A percentile compares a stretch with the other conserved stretches of the same genome.
Conservation (phyloP, 352 stramenopile species). For the Chrysophaeum taylorii region DNA sequence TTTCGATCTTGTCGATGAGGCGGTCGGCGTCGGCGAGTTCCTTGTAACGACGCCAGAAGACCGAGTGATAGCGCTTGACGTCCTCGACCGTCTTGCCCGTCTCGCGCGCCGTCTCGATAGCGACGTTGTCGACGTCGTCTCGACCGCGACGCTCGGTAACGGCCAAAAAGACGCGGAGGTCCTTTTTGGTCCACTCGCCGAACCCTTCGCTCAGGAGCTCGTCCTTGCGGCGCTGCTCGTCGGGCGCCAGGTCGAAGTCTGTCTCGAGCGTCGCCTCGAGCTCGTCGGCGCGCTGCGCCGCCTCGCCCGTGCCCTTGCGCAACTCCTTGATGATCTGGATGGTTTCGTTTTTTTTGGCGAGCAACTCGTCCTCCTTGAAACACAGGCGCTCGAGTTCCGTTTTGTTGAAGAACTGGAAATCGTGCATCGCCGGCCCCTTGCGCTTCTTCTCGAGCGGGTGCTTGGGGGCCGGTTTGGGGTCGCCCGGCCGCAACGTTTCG, state of each 20-base stretch:
- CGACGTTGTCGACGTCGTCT: slow-evolving; percentile 72
- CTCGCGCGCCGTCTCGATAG: slow-evolving; percentile 71
- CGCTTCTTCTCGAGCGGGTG: slow-evolving; percentile 62
- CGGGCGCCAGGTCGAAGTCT: slow-evolving; percentile 17
- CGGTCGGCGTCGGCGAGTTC: slow-evolving; percentile 76
- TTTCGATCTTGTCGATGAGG: slow-evolving; percentile 88
- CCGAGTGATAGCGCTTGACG: slow-evolving; percentile 85
- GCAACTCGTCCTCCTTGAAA: slow-evolving; percentile 48
- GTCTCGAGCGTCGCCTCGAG: slow-evolving; percentile 21
- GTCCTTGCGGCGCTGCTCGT: slow-evolving; percentile 13
- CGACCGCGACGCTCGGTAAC: slow-evolving; percentile 84
- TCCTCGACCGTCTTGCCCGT: slow-evolving; percentile 75
- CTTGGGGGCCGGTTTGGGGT: slow-evolving; percentile 19
- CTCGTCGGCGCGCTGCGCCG: slow-evolving; percentile 32
- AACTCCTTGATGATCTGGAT: slow-evolving; percentile 54
- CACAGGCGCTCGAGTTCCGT: slow-evolving; percentile 65
- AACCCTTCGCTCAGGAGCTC: slow-evolving; percentile 72
- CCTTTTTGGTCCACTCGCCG: slow-evolving; percentile 76
- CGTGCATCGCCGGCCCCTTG: slow-evolving; percentile 74
- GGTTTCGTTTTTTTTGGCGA: slow-evolving; percentile 69
- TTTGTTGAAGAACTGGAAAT: slow-evolving; percentile 89
- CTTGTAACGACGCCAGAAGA: slow-evolving; percentile 83
- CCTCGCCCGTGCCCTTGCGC: slow-evolving; percentile 28
- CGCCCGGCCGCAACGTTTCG: slow-evolving; percentile 41
- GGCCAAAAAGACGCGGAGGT: slow-evolving; percentile 72